Percentiles rank a stretch among this genome's conserved stretches.
phyloP scores from a whole-genome alignment of 495 filamentous ascomycete species.

The Hypoxylon crocopeplum region DNA sequence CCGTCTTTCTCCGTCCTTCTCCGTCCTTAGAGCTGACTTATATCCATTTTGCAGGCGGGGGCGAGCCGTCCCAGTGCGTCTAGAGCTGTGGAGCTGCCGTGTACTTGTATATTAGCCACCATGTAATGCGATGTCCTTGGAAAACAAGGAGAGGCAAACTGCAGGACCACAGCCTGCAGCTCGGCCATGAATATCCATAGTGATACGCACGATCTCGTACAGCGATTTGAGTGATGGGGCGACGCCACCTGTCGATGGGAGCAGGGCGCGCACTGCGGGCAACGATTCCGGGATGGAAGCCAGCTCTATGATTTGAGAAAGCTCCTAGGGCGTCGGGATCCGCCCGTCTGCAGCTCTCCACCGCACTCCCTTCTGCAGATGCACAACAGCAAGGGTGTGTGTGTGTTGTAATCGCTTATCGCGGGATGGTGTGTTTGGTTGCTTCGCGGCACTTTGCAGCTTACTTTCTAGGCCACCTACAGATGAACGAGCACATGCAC shows the following conservation, averaged over 20 bases:
- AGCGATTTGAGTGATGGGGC: conserved; percentile 12
- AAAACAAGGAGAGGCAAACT: conserved; percentile 24
- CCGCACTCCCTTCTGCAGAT: not conserved
- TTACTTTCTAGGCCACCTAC: conserved; percentile 29
- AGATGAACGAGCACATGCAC: conserved; percentile 32
- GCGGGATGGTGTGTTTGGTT: conserved; percentile 32
- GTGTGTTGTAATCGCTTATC: conserved; percentile 34
- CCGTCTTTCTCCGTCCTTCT: conserved; percentile 11
- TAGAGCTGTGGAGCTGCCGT: conserved; percentile 15
- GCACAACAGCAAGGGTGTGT: conserved; percentile 17
- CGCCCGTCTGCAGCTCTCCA: conserved; percentile 30
- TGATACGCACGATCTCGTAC: not conserved
- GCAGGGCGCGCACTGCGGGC: conserved; percentile 19
- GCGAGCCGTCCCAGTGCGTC: conserved; percentile 42
- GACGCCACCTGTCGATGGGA: conserved; percentile 30
- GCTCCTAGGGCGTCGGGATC: conserved; percentile 22
- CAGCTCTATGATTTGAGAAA: conserved; percentile 30
- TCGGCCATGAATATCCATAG: conserved; percentile 1
- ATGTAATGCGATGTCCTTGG: conserved; percentile 25
- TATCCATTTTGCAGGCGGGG: conserved; percentile 33
- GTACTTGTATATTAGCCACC: conserved; percentile 34
- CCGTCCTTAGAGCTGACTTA: conserved; percentile 24
- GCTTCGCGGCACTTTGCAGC: conserved; percentile 24
- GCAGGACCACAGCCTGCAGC: conserved; percentile 26
- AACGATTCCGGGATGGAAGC: conserved; percentile 15